Percentiles rank a stretch among this genome's conserved stretches.
These are phyloP conservation scores for Globisporangium okanoganense DNA, from an alignment of 352 stramenopile species.

Conservation along the genomic window DNA sequence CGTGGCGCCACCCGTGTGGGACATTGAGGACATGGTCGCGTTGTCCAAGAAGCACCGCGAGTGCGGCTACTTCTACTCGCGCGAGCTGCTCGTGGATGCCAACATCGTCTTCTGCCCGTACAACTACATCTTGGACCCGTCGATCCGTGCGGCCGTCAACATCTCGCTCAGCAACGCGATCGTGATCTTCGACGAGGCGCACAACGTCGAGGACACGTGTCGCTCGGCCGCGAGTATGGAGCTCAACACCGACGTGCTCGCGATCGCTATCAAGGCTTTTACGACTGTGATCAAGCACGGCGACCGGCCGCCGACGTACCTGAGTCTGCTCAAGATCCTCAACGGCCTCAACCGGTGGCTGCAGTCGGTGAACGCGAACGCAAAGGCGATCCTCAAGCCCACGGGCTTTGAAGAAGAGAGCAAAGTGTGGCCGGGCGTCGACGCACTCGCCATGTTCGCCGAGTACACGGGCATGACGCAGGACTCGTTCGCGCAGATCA, in stretches of 20 bases:
- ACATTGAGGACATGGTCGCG: constrained; percentile 79
- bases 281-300: constrained; percentile 61
- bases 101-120: constrained; percentile 88
- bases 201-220: constrained; percentile 88
- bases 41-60: constrained; percentile 73
- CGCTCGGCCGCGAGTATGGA: constrained; percentile 75
- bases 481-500: constrained; percentile 40
- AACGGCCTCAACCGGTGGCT: constrained; percentile 66
- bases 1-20: constrained; percentile 64
- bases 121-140: constrained; percentile 83
- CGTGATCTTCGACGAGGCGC: constrained; percentile 81
- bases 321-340: constrained; percentile 51
- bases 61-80: constrained; percentile 77
- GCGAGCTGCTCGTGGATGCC: constrained; percentile 40
- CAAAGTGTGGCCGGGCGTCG: constrained; percentile 56
- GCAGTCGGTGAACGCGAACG: constrained; percentile 36
- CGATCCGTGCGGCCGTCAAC: constrained; percentile 59
- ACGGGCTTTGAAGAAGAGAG: constrained; percentile 73
- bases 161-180: constrained; percentile 78
- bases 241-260: constrained; percentile 48
- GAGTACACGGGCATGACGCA: constrained; percentile 55
- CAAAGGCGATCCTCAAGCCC: constrained; percentile 37
- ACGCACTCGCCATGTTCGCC: constrained; percentile 68
- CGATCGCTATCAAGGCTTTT: constrained; percentile 58
- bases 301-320: constrained; percentile 36